Conservation (phyloP, 306 rosid species). For the Trifolium pratense region DNA sequence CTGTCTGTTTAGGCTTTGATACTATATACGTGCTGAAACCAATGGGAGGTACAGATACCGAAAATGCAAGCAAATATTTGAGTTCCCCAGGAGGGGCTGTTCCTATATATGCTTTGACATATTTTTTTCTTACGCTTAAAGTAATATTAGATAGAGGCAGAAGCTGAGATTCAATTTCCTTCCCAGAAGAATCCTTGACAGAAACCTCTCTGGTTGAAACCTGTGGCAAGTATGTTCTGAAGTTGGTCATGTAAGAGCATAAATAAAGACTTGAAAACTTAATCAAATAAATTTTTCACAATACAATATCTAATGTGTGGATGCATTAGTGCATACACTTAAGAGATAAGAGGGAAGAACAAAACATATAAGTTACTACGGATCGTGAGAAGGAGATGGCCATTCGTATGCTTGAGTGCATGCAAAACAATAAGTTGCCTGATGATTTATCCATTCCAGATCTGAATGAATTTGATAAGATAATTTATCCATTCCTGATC, state of each 20-base stretch:
- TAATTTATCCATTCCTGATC: no score
- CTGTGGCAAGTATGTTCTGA: conserved; percentile 49
- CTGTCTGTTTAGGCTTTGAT: conserved; percentile 49
- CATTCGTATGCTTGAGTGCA: no score
- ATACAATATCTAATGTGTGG: conserved; percentile 20
- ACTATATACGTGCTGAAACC: conserved; percentile 79
- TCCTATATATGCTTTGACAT: conserved; percentile 68
- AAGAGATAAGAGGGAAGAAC: not conserved
- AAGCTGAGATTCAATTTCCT: conserved; percentile 76
- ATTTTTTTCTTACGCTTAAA: conserved; percentile 51
- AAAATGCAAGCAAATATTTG: conserved; percentile 78
- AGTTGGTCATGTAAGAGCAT: conserved; percentile 30
- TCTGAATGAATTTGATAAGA: no score
- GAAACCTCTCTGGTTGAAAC: conserved; percentile 59
- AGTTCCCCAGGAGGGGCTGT: conserved; percentile 48
- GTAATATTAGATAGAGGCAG: conserved; percentile 65
- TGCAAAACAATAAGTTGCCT: no score
- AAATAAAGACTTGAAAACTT: conserved; percentile 3
- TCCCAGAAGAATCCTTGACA: conserved; percentile 74
- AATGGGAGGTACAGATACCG: conserved; percentile 79
- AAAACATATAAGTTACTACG: not conserved
- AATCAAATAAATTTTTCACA: conserved; percentile 13
- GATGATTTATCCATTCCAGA: no score
- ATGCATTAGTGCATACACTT: conserved; percentile 21
- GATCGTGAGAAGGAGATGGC: not conserved